These are phyloP conservation scores for Serendipita sp. DNA, from an alignment of 768 basidiomycete genomes.

Conservation along the genomic window DNA sequence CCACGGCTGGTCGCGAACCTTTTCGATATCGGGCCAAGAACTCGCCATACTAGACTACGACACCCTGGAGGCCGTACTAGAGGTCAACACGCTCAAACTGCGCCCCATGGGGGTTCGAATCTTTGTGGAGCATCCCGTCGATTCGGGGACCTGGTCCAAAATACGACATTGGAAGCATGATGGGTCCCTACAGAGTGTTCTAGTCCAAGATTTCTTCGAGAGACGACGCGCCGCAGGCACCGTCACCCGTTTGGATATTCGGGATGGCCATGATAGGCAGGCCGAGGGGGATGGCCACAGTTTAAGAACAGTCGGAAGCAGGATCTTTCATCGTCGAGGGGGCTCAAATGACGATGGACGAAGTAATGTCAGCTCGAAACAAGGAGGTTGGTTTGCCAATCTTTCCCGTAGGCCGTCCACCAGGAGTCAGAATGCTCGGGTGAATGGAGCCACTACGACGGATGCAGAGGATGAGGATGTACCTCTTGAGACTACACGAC, in stretches of 20 bases:
- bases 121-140: slow-evolving; percentile 8
- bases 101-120: slow-evolving; percentile 7
- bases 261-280: slow-evolving; percentile 6
- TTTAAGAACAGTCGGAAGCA: not conserved
- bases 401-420: not conserved
- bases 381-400: not conserved
- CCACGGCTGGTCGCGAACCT: slow-evolving; percentile 9
- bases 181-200: slow-evolving; percentile 8
- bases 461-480: not conserved
- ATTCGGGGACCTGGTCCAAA: slow-evolving; percentile 7
- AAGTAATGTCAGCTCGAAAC: not conserved
- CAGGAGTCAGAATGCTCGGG: not conserved
- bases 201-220: slow-evolving; percentile 9
- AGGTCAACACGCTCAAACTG: slow-evolving; percentile 9
- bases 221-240: not conserved
- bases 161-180: slow-evolving; percentile 8
- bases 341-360: not conserved
- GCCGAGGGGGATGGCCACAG: not conserved
- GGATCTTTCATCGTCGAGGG: not conserved
- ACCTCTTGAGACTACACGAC: not conserved
- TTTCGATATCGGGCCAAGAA: slow-evolving; percentile 8
- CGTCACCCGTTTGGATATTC: slow-evolving; percentile 6
- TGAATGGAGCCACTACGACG: not conserved
- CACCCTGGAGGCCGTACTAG: slow-evolving; percentile 4
- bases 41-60: slow-evolving; percentile 6